Base-by-base conservation (phyloP, 2,329 filamentous ascomycete genomes). In the Penicillium crustosum region DNA sequence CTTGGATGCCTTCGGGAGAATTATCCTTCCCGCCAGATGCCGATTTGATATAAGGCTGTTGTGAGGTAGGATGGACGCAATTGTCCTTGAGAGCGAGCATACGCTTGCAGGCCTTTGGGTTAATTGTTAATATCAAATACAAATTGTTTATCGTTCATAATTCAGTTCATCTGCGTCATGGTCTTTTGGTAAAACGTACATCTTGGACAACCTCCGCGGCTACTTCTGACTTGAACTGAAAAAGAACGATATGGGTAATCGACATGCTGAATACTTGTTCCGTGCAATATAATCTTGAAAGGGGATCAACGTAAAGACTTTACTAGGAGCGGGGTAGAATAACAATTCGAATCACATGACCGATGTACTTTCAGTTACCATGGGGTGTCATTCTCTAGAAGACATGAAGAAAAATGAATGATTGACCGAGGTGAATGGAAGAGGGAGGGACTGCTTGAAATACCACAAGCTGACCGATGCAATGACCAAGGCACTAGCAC, bases 201-300 rank as follows among this genome's bases (percentile, higher is more conserved):
- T 83, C 80, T 63, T 83, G 76, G 8, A 89, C 76, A 33, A 82
- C 77, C 17, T 81, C 79, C 0, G 77, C 64, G 1, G 77, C 75
- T 2, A 78, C 71, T 0, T 76, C 75, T 0, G 82, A 71, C 67
- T 87, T 86, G 77, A 89, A 89, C 60, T 85, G 79, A 66, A 90
- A 87, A 27, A 89, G 77, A 3, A 90, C 87, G 50, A 90, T 81
- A 69, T 90, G 88, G n/a, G 84, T 77, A 64, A 90, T 79, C 0
- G 84, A 69, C 86, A 89, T 89, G 3, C n/a, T 58, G 59, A 6
- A 19, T 25, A 25, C n/a, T 53, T 19, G 13, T 21, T 13, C 10
- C 6, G 15, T 9, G 2, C 6, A 7, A 42, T 39, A 39, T 29
- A 6, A 42, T 15, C 1, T 15, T 51, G 36, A 2, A 15, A 19